phyloP scores from a whole-genome alignment of 192 early-diverging fungal species.

The Gonapodya sp. region DNA sequence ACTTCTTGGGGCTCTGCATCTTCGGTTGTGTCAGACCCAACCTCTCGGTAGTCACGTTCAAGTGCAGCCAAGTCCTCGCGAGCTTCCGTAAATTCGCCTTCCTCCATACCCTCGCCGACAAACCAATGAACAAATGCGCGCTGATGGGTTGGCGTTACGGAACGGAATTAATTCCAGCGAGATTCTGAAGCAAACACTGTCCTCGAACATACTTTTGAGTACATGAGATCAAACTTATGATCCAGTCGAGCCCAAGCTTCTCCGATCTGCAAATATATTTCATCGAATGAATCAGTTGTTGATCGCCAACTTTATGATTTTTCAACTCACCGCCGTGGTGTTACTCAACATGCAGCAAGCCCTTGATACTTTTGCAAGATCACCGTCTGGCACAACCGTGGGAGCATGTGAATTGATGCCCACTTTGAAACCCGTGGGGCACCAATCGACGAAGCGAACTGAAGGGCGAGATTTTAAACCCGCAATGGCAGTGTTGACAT shows the following conservation, averaged over 20 bases:
- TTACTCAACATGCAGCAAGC: conserved; percentile 99
- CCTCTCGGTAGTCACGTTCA: neutral
- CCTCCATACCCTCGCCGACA: conserved; percentile 96
- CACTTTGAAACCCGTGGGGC: conserved; percentile 99
- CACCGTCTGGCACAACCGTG: conserved; percentile 81
- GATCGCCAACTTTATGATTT: no score
- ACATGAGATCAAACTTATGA: conserved; percentile 99
- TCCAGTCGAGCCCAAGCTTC: conserved; percentile 98
- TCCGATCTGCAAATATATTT: conserved; percentile 71
- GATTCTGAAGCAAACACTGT: neutral
- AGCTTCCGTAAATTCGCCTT: conserved; percentile 16
- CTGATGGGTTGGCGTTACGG: neutral
- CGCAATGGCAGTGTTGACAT: conserved; percentile 84
- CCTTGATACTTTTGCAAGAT: conserved; percentile 92
- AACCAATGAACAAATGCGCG: conserved; percentile 99
- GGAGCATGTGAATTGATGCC: conserved; percentile 95
- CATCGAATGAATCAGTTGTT: no score
- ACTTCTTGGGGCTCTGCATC: neutral
- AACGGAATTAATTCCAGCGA: neutral
- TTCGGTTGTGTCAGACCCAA: neutral
- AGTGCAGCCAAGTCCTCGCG: conserved; percentile 26
- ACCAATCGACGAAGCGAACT: conserved; percentile 98
- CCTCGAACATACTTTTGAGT: conserved; percentile 61
- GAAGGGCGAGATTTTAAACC: conserved; percentile 92
- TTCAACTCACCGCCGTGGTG: conserved; percentile 65